Conservation (phyloP, 805 yeast genomes). For the Lipomyces oligophaga region DNA sequence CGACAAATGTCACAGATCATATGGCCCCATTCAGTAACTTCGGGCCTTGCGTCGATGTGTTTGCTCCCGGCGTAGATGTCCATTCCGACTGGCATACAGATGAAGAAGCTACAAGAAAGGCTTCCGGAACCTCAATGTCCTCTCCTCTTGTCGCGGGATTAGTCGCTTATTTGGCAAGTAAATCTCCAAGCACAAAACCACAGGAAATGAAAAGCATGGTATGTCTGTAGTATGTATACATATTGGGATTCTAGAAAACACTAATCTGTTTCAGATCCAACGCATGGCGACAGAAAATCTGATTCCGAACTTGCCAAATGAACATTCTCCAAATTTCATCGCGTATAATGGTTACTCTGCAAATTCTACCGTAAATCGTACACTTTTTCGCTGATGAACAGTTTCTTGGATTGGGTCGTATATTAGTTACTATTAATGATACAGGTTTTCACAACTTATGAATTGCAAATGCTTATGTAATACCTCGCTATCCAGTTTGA, state of each 20-base stretch:
- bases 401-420: too few relatives aligned
- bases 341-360: slow-evolving; percentile 20
- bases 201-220: slow-evolving; percentile 30
- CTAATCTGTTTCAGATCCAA: slow-evolving; percentile 5
- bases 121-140: slow-evolving; percentile 89
- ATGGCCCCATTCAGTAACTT: slow-evolving; percentile 21
- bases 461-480: too few relatives aligned
- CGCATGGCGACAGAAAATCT: slow-evolving; percentile 6
- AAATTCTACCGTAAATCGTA: too few relatives aligned
- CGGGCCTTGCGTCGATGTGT: slow-evolving; percentile 26
- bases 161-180: slow-evolving; percentile 54
- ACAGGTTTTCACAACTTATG: too few relatives aligned
- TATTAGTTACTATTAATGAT: too few relatives aligned
- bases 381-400: too few relatives aligned
- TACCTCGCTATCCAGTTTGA: too few relatives aligned
- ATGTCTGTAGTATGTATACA: not conserved
- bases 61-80: slow-evolving; percentile 64
- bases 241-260: too few relatives aligned
- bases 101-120: slow-evolving; percentile 15
- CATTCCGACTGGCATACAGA: slow-evolving; percentile 47
- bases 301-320: slow-evolving; percentile 2
- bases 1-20: slow-evolving; percentile 10
- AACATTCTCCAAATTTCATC: slow-evolving; percentile 9
- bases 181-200: slow-evolving; percentile 21
- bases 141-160: slow-evolving; percentile 94